These are phyloP conservation scores for Fagopyrum homotropicum DNA, from an alignment of 148 eudicot species.

Conservation along the genomic window DNA sequence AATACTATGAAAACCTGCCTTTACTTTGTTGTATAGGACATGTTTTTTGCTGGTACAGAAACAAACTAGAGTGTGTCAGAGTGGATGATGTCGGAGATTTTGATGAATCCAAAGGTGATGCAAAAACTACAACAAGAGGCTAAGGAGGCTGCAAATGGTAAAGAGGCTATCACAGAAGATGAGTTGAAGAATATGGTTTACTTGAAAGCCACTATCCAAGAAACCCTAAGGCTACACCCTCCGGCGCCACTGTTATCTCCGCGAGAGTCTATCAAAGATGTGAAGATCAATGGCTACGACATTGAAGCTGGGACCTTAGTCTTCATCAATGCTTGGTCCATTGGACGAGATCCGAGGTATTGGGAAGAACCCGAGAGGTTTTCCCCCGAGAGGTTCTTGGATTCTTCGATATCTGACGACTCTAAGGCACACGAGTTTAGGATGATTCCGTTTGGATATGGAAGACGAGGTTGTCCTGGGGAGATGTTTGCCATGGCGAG, in stretches of 20 bases:
- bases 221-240: not conserved
- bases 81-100: slow-evolving; percentile 7
- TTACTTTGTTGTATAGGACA: not conserved
- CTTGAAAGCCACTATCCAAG: not conserved
- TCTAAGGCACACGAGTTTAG: not conserved
- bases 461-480: not conserved
- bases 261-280: not conserved
- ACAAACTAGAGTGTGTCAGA: not conserved
- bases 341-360: not conserved
- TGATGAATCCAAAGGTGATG: not conserved
- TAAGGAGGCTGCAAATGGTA: not conserved
- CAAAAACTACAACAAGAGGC: not conserved
- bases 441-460: not conserved
- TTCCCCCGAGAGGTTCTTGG: not conserved
- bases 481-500: not conserved
- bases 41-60: not conserved
- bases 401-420: not conserved
- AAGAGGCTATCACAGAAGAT: not conserved
- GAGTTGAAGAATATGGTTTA: not conserved
- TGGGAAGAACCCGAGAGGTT: not conserved
- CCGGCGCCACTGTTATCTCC: not conserved
- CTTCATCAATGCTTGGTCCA: not conserved
- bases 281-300: not conserved
- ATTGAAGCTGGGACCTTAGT: not conserved
- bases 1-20: too few species aligned